Base-by-base conservation (phyloP, 169 alveolate species). In the Cryptosporidium bovis region DNA sequence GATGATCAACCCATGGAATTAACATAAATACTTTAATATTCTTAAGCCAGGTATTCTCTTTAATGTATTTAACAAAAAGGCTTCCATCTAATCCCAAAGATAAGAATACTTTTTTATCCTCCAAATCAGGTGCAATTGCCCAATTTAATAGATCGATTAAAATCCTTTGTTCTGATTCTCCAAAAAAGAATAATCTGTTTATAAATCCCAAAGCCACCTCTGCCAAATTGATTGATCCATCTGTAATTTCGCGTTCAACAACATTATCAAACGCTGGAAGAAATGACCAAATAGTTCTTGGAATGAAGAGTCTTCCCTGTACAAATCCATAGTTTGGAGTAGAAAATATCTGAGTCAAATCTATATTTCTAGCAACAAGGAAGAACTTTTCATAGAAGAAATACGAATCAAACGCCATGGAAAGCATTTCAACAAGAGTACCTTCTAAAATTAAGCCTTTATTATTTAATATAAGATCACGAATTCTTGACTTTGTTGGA, bases 1-100 rank as follows among this genome's bases (percentile, higher is more conserved):
- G 18, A n/a, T 60, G 71, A 31, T 77, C 71, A 24, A 77, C 87
- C 87, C 87, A 77, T 20, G 87, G 87, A 4, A 56, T 34, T 33
- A 77, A 44, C 40, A 77, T 58, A 50, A 62, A 40, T 20, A 33
- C 50, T 16, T 13, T 48, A 16, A 24, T 29, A 36, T 56, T 6
- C 13, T 24, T 12, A 29, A 77, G 64, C 34, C 8, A 24, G 1
- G 62, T 77, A 16, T 77, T 77, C 6, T 40, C 62, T 3, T 40
- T 27, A 0, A 77, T 24, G 33, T 77, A 77, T 2, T 12, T 4
- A 8, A 55, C 27, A 60, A 77, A 77, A 24, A 24, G 56, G 34
- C 29, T 46, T 10, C 58, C 24, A 5, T 20, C 13, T 8, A 77
- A 48, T 16, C 33, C 15, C 0, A 13, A 40, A 6, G 51, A 16